phyloP scores from a whole-genome alignment of 2,329 filamentous ascomycete species.

The Ascochyta pisi region DNA sequence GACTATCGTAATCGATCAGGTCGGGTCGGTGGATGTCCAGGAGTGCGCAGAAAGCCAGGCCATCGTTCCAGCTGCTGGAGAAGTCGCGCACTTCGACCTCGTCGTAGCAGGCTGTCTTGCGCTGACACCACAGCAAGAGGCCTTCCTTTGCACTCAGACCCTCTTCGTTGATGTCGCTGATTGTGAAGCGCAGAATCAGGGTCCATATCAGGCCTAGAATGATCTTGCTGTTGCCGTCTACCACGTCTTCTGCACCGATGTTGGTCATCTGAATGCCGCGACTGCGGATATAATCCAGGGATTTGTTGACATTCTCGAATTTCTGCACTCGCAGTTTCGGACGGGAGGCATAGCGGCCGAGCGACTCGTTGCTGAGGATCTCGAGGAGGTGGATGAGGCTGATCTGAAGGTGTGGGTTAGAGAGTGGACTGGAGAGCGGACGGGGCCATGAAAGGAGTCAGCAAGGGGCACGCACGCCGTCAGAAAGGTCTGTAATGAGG shows the following conservation, averaged over 20 bases:
- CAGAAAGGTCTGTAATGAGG: slow-evolving; percentile 86
- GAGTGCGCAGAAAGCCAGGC: slow-evolving; percentile 92
- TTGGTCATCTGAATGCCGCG: slow-evolving; percentile 97
- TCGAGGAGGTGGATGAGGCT: slow-evolving; percentile 96
- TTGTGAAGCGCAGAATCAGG: slow-evolving; percentile 95
- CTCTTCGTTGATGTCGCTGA: slow-evolving; percentile 98
- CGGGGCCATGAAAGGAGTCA: slow-evolving; percentile 11
- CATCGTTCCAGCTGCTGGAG: slow-evolving; percentile 95
- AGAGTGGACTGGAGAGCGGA: not conserved
- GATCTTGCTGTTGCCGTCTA: slow-evolving; percentile 97
- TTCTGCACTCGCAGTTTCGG: slow-evolving; percentile 95
- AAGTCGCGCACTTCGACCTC: slow-evolving; percentile 97
- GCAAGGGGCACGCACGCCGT: slow-evolving; percentile 73
- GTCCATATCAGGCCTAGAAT: slow-evolving; percentile 98
- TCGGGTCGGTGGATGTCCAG: slow-evolving; percentile 97
- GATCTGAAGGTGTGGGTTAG: slow-evolving; percentile 62
- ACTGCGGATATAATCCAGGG: slow-evolving; percentile 89
- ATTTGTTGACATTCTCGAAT: slow-evolving; percentile 98
- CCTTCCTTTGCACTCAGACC: slow-evolving; percentile 98
- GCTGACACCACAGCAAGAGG: slow-evolving; percentile 92
- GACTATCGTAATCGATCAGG: slow-evolving; percentile 91
- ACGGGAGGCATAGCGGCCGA: slow-evolving; percentile 95
- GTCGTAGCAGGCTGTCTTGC: slow-evolving; percentile 98
- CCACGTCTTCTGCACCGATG: slow-evolving; percentile 96
- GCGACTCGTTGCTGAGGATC: slow-evolving; percentile 90